Conservation (phyloP, 805 yeast genomes). For the Candida sonorensis region DNA sequence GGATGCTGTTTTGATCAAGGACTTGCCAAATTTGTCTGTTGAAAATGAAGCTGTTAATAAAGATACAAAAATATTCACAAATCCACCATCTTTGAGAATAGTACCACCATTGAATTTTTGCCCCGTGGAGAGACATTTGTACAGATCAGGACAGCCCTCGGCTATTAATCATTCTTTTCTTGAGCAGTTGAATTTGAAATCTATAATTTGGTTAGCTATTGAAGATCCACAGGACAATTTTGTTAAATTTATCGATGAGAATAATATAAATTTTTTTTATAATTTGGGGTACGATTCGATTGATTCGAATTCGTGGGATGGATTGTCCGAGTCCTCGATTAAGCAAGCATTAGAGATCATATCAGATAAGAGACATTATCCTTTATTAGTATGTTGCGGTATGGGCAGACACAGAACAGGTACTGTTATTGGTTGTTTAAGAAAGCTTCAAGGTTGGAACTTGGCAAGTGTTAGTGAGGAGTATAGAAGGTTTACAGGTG, state of each 20-base stretch:
- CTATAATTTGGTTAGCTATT: conserved; percentile 89
- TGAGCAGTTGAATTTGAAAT: conserved; percentile 61
- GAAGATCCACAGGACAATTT: conserved; percentile 93
- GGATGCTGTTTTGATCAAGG: conserved; percentile 19
- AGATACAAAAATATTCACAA: conserved; percentile 26
- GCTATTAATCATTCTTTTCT: conserved; percentile 87
- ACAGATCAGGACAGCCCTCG: conserved; percentile 92
- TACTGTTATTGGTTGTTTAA: conserved; percentile 87
- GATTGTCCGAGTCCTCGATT: conserved; percentile 76
- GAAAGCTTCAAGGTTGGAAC: conserved; percentile 97
- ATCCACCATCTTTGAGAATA: conserved; percentile 58
- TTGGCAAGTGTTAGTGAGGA: conserved; percentile 90
- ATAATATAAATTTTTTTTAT: conserved; percentile 71
- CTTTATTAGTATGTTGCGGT: conserved; percentile 89
- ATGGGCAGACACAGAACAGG: conserved; percentile 99
- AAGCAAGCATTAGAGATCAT: conserved; percentile 73
- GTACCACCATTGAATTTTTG: conserved; percentile 95
- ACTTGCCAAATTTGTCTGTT: conserved; percentile 16
- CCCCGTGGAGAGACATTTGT: conserved; percentile 83
- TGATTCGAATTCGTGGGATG: conserved; percentile 86
- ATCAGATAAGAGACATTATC: conserved; percentile 66
- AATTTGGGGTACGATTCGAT: conserved; percentile 57
- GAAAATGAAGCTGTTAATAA: conserved; percentile 15
- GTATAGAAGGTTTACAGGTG: conserved; percentile 88
- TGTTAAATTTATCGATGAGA: conserved; percentile 69